A percentile compares a stretch with the other conserved stretches of the same genome.
phyloP scores from a whole-genome alignment of 768 basidiomycete species.

The Udeniomyces megalosporus region DNA sequence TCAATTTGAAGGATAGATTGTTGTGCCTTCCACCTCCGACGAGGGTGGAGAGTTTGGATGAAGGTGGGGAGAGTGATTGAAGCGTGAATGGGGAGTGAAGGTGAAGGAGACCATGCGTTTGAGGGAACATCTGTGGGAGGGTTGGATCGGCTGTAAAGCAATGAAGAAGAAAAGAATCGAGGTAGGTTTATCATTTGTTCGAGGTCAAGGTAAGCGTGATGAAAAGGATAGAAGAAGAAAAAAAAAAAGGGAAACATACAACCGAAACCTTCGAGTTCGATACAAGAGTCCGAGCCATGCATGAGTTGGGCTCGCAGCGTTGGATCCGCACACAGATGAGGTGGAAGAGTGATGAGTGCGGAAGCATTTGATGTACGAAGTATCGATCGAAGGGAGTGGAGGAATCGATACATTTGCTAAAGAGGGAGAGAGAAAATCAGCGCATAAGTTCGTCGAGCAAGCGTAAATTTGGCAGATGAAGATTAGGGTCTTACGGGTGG shows the following conservation, averaged over 20 bases:
- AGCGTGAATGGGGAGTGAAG: constrained; percentile 61
- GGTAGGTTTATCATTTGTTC: too few relatives aligned
- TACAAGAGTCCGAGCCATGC: constrained; percentile 59
- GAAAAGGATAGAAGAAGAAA: not conserved
- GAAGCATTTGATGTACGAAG: constrained; percentile 39
- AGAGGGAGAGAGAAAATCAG: not conserved
- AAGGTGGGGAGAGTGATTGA: constrained; percentile 56
- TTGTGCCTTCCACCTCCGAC: constrained; percentile 83
- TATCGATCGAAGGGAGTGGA: constrained; percentile 48
- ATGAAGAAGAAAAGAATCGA: not conserved
- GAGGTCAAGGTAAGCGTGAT: not conserved
- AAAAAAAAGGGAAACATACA: constrained; percentile 36
- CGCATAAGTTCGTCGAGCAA: too few relatives aligned
- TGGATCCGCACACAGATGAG: constrained; percentile 41
- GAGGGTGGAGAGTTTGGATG: constrained; percentile 65
- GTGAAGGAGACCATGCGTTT: constrained; percentile 69
- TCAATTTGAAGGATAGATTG: constrained; percentile 87
- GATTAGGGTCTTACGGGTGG: not conserved
- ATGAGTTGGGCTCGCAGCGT: constrained; percentile 62
- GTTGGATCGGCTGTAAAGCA: constrained; percentile 51
- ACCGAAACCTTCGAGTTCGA: constrained; percentile 62
- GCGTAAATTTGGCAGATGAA: not conserved
- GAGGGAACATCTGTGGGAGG: constrained; percentile 54
- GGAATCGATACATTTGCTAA: constrained; percentile 46
- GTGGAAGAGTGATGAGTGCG: constrained; percentile 38